Evolutionary conservation across 257 asterid genomes (phyloP).

Genomic region (Solanum neorickii): DNA sequence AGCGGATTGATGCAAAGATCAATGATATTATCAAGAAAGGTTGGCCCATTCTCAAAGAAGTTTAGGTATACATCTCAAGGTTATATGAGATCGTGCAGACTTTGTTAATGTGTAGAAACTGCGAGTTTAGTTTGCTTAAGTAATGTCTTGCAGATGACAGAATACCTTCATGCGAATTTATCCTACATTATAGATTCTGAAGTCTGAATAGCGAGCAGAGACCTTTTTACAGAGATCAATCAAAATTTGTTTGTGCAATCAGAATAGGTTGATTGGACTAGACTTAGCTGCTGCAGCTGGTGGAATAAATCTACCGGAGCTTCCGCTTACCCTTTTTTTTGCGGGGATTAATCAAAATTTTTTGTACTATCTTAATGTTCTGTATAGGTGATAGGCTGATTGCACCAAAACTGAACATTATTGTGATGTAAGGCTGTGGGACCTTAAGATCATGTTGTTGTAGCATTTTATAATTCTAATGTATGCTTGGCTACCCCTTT

Average conservation of each 20-base stretch:
- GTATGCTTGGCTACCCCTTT: background rate
- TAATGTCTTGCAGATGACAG: background rate
- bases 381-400: background rate
- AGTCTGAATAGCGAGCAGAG: background rate
- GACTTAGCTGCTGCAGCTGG: background rate
- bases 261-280: background rate
- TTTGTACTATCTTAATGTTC: background rate
- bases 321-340: background rate
- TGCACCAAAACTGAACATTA: background rate
- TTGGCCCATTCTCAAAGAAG: constrained; percentile 85
- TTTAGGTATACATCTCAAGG: constrained; percentile 17
- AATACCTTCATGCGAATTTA: background rate
- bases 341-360: background rate
- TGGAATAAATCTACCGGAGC: no score
- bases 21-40: constrained; percentile 65
- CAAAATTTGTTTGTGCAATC: background rate
- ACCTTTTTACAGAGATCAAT: background rate
- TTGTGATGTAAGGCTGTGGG: background rate
- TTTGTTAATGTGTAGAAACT: background rate
- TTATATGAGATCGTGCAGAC: background rate
- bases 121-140: background rate
- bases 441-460: background rate
- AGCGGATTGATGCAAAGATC: constrained; percentile 62
- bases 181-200: background rate
- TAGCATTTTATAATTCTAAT: background rate